Percentiles rank a stretch among this genome's conserved stretches.
These are phyloP conservation scores for Leccinum fuscescens DNA, from an alignment of 1,284 basidiomycete species.

Conservation along the genomic window DNA sequence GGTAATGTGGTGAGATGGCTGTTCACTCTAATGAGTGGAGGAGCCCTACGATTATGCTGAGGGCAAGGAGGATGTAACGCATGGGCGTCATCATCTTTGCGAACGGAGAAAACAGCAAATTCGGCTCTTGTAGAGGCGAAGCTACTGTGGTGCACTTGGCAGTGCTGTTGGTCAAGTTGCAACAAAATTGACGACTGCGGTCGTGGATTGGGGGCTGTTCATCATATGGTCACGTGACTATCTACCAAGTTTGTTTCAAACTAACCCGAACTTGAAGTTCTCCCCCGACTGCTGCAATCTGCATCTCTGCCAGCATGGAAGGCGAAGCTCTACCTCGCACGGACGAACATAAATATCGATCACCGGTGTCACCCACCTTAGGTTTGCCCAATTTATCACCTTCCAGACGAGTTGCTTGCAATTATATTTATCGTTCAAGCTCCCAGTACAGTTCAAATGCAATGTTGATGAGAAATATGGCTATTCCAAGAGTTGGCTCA, in stretches of 20 bases:
- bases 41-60: slow-evolving; percentile 60
- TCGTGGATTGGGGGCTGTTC: not conserved
- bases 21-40: not conserved
- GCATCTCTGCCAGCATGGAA: not conserved
- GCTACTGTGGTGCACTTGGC: not conserved
- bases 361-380: no score
- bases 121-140: no score
- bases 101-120: not conserved
- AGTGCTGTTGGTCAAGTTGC: not conserved
- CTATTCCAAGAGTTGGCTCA: not conserved
- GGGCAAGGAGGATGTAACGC: slow-evolving; percentile 68
- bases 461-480: not conserved
- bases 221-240: not conserved
- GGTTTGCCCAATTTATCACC: not conserved
- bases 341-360: no score
- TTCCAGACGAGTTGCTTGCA: not conserved
- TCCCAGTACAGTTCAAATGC: not conserved
- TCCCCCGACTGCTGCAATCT: not conserved
- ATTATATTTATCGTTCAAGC: not conserved
- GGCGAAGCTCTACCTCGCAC: no score
- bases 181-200: not conserved
- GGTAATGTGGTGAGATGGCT: slow-evolving; percentile 10
- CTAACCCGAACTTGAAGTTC: no score
- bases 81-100: slow-evolving; percentile 73
- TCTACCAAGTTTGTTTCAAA: not conserved